These are phyloP conservation scores for Didymella keratinophila DNA, from an alignment of 2,329 filamentous ascomycete species.

Conservation along the genomic window DNA sequence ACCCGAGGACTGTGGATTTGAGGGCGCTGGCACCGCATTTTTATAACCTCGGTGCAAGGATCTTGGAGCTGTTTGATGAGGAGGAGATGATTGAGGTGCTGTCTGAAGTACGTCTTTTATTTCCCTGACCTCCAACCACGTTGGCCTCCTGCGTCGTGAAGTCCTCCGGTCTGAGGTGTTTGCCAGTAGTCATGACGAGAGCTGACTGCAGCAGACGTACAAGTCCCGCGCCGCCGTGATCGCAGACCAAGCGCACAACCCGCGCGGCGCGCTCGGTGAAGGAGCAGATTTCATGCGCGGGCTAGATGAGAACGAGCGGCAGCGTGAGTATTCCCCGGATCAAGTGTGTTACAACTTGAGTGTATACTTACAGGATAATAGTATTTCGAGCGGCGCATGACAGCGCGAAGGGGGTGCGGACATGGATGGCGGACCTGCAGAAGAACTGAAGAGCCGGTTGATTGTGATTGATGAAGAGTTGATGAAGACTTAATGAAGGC, in stretches of 20 bases:
- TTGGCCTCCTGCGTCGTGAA: no score
- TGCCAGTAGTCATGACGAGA: no score
- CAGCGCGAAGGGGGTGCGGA: constrained; percentile 55
- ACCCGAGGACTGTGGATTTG: constrained; percentile 84
- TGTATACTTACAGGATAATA: constrained; percentile 25
- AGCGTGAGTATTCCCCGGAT: constrained; percentile 57
- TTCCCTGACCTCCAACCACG: neutral
- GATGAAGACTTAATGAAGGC: neutral
- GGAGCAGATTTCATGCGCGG: constrained; percentile 84
- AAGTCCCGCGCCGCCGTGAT: constrained; percentile 82
- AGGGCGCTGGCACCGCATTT: constrained; percentile 86
- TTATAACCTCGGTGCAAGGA: constrained; percentile 82
- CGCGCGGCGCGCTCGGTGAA: constrained; percentile 70
- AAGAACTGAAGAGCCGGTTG: constrained; percentile 39
- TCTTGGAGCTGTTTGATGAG: constrained; percentile 91
- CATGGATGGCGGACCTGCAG: constrained; percentile 55
- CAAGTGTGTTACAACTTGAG: neutral
- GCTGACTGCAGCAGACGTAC: constrained; percentile 67
- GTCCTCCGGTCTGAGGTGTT: no score
- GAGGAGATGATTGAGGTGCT: constrained; percentile 74
- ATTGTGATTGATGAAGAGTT: neutral
- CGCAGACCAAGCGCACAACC: constrained; percentile 87
- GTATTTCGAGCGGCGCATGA: constrained; percentile 60
- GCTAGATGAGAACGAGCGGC: constrained; percentile 87
- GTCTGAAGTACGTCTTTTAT: constrained; percentile 49